phyloP scores from a whole-genome alignment of 495 filamentous ascomycete genomes.

The Trichodelitschia bisporula region DNA sequence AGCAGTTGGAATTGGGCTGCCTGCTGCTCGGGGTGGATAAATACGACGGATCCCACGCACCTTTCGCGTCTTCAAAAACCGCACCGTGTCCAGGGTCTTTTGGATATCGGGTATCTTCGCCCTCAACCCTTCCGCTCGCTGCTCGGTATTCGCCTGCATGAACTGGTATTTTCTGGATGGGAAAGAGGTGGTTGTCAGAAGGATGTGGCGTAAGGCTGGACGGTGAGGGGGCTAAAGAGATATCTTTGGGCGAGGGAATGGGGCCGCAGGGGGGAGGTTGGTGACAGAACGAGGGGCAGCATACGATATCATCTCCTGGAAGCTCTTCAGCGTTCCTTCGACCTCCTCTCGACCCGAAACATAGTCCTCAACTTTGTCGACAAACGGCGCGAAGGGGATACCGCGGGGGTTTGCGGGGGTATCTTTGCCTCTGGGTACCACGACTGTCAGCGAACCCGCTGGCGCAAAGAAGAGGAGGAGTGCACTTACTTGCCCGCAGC shows the following conservation, averaged over 20 bases:
- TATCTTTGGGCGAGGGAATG: too few relatives aligned
- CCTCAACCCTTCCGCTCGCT: constrained; percentile 54
- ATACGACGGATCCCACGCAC: constrained; percentile 15
- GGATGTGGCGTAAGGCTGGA: too few relatives aligned
- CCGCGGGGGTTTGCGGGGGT: constrained; percentile 66
- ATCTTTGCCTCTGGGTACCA: constrained; percentile 20
- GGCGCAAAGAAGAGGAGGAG: too few relatives aligned
- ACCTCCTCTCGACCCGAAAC: constrained; percentile 69
- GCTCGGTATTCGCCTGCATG: constrained; percentile 85
- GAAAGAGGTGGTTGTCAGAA: not conserved
- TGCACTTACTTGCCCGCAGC: too few relatives aligned
- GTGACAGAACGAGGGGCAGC: too few relatives aligned
- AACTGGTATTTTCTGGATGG: constrained; percentile 77
- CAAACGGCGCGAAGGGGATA: constrained; percentile 84
- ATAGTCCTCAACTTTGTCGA: constrained; percentile 92
- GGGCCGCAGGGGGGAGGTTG: not conserved
- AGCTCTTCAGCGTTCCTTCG: constrained; percentile 67
- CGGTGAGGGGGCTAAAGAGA: too few relatives aligned
- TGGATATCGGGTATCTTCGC: constrained; percentile 95
- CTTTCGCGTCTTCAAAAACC: constrained; percentile 48
- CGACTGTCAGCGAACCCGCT: too few relatives aligned
- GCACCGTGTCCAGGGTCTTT: constrained; percentile 88
- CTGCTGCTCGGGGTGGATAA: constrained; percentile 10
- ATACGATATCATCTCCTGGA: constrained; percentile 97
- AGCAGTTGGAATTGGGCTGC: too few relatives aligned